Base-by-base conservation (phyloP, 441 rosid species). In the Bruguiera hainesii region DNA sequence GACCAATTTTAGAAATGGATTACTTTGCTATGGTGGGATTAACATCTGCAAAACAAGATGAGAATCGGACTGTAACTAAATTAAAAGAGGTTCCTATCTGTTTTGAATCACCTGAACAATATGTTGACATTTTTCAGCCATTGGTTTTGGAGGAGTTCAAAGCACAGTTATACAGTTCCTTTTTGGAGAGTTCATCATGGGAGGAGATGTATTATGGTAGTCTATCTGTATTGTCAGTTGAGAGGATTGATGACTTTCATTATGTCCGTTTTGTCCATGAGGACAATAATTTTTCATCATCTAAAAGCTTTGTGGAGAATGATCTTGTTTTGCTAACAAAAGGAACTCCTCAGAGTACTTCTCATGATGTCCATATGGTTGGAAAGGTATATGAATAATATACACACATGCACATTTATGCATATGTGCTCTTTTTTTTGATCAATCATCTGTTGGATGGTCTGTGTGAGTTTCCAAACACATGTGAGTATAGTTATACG, bases 161-260 rank as follows among this genome's bases (percentile, higher is more conserved):
- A 83, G 99, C 99, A 68, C 99, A 96, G 79, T 78, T 96, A 66
- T 82, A 80, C 69, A 88, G 85, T 82, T 87, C 93, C 71, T 93
- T 84, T 78, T 77, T 81, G 68, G 98, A 93, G 78, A 81, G 88
- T 83, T 89, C 97, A 56, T 93, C 99, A 60, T 79, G 79, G 90
- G 97, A 85, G 60, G 98, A 96, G 59, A 80, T 89, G 71, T 88
- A 82, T 73, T 89, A 69, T 75, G 97, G 99, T 30, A 78, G 73
- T 77, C 69, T 96, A 56, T 96, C 99, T 37, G 95, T 93, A 73
- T 71, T 96, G 68, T 89, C 98, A 29, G 87, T 96, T 77, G 98
- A 96, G 83, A 89, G 99, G 77, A 86, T 96, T 80, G 99, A 96
- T 64, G 97, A 93, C 65, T 96, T 96, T 72, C 99, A 96, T 80